Evolutionary conservation across 2,329 filamentous ascomycete genomes (phyloP).

Genomic region (Fusarium guadeloupense): DNA sequence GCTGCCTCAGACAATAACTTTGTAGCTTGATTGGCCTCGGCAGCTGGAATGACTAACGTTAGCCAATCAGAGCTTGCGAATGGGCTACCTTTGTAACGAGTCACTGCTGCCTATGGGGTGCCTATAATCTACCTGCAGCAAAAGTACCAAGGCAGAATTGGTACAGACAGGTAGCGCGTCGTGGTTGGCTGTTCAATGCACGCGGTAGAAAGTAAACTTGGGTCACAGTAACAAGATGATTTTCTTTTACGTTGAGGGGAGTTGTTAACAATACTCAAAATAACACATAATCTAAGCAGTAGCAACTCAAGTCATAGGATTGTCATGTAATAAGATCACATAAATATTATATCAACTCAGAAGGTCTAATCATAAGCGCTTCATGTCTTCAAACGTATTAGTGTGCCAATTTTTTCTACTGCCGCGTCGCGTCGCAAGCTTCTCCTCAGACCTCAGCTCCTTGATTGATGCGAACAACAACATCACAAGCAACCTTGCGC

Average conservation of each 20-base stretch:
- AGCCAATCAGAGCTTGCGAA: conserved; percentile 43
- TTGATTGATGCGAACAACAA: conserved; percentile 24
- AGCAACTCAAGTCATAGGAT: neutral
- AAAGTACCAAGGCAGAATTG: conserved; percentile 44
- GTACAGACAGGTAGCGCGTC: conserved; percentile 25
- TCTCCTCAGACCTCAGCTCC: conserved; percentile 22
- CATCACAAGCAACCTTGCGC: conserved; percentile 32
- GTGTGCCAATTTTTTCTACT: conserved; percentile 15
- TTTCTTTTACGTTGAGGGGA: neutral
- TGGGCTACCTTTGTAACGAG: conserved; percentile 36
- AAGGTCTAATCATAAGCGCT: neutral
- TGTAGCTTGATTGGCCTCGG: conserved; percentile 43
- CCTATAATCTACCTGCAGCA: conserved; percentile 40
- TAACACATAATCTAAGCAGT: neutral
- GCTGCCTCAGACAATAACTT: conserved; percentile 51
- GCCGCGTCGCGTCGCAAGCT: conserved; percentile 38
- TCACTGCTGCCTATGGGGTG: conserved; percentile 45
- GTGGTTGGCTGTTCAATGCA: conserved; percentile 17
- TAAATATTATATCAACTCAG: neutral
- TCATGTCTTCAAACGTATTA: conserved; percentile 1
- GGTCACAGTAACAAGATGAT: neutral
- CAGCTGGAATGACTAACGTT: conserved; percentile 37
- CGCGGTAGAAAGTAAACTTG: neutral
- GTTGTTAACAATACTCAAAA: neutral
- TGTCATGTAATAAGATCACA: neutral